Conservation (phyloP, 2,329 filamentous ascomycete species). For the Calonectria pseudoreteaudii region DNA sequence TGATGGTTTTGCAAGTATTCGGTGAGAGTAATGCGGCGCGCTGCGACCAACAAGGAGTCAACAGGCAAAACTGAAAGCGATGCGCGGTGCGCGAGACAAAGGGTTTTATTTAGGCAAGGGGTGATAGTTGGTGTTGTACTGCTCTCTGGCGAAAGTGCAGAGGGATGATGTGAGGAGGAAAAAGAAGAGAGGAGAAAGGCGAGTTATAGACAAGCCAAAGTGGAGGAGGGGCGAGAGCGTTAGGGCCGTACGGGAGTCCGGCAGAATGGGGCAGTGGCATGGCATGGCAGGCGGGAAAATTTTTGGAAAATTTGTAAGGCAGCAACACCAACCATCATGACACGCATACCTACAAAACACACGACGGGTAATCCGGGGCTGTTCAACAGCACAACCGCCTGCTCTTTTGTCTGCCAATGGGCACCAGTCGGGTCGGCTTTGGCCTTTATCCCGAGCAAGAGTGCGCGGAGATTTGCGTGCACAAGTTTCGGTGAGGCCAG, state of each 20-base stretch:
- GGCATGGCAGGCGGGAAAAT: slow-evolving; percentile 6
- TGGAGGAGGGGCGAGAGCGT: slow-evolving; percentile 36
- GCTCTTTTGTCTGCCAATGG: neutral
- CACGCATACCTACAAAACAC: neutral
- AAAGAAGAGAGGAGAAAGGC: slow-evolving; percentile 31
- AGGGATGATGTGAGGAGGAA: slow-evolving; percentile 36
- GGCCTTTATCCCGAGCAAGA: neutral
- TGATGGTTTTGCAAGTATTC: slow-evolving; percentile 19
- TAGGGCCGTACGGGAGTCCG: slow-evolving; percentile 43
- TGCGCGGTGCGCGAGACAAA: slow-evolving; percentile 37
- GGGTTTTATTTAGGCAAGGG: slow-evolving; percentile 15
- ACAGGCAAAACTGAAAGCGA: slow-evolving; percentile 35
- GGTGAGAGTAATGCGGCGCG: slow-evolving; percentile 35
- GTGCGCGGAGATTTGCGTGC: neutral
- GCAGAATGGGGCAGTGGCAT: slow-evolving; percentile 41
- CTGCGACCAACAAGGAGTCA: slow-evolving; percentile 44
- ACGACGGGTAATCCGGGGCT: neutral
- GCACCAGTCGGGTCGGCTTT: neutral
- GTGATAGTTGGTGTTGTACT: slow-evolving; percentile 25
- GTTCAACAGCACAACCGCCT: neutral
- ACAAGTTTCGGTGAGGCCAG: neutral
- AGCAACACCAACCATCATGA: slow-evolving; percentile 4
- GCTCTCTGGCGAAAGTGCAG: slow-evolving; percentile 42
- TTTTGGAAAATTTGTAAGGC: slow-evolving; percentile 10
- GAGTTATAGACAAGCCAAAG: slow-evolving; percentile 33